Base-by-base conservation (phyloP, 768 basidiomycete species). In the Thelephora ganbajun region DNA sequence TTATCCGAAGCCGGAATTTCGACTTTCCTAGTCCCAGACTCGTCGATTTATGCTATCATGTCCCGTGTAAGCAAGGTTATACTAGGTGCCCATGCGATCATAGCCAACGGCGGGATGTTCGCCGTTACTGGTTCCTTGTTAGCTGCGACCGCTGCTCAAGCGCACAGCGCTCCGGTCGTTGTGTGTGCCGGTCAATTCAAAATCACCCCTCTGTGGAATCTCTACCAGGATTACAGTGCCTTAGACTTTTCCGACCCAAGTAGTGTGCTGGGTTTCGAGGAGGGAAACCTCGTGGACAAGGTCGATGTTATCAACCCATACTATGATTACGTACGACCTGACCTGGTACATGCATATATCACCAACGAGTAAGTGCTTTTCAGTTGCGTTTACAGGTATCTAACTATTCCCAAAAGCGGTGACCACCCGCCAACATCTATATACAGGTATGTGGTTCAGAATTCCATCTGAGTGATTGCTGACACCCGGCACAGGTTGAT, bases 181-280 rank as follows among this genome's bases (percentile, higher is more conserved):
- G 86, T 96, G 11, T 90, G 88, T 57, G 84, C 89, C 2, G 96
- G 94, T 2, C 92, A 96, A 64, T 99, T 92, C 69, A 99, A 99
- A 61, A 69, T 98, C 54, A 93, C 91, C 6, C 93, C 92, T 7
- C 64, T 83, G 22, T 92, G 89, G 84, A 87, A 89, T 62, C 63
- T 88, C 48, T 87, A 89, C 61, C 83, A 87, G 53, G 83, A 87
- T 61, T 85, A 86, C 55, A 85, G 80, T 23, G 85, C 86, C 48
- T 73, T 80, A 52, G 91, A 85, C 67, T 84, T 86, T 54, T 83
- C 82, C 2, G 70, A 74, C 52, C 79, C 78, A 42, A 77, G 79
- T 60, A 76, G 74, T 44, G 77, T 82, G 46, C 69, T 66, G 35
- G 82, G 77, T 30, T 88, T 84, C 52, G 78, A 88, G 51, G 85